A percentile compares a stretch with the other conserved stretches of the same genome.
phyloP scores from a whole-genome alignment of 2,329 filamentous ascomycete species.

The Tricladium varicosporioides region DNA sequence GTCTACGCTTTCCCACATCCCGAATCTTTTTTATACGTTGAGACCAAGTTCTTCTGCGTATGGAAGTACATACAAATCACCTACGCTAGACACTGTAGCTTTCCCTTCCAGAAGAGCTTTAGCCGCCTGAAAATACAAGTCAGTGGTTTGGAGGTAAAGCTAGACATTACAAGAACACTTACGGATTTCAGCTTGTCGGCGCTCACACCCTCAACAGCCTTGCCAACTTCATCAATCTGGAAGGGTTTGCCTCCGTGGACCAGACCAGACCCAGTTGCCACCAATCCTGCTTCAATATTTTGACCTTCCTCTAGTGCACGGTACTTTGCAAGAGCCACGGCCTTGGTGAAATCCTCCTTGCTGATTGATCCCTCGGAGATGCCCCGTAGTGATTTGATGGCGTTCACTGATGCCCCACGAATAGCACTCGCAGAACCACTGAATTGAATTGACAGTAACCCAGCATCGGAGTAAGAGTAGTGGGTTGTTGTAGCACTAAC shows the following conservation, averaged over 20 bases:
- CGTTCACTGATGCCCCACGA: conserved; percentile 69
- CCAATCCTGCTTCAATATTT: conserved; percentile 72
- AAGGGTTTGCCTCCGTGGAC: conserved; percentile 79
- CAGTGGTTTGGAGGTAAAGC: conserved; percentile 29
- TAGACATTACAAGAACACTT: conserved; percentile 41
- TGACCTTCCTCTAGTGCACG: conserved; percentile 80
- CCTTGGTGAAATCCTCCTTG: conserved; percentile 88
- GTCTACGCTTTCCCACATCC: conserved; percentile 3
- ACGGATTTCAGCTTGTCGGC: conserved; percentile 83
- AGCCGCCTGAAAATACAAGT: conserved; percentile 60
- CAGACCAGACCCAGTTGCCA: conserved; percentile 81
- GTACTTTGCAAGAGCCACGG: conserved; percentile 90
- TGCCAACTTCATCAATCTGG: conserved; percentile 76
- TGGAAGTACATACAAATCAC: conserved; percentile 86
- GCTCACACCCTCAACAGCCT: conserved; percentile 77
- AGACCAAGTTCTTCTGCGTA: conserved; percentile 93
- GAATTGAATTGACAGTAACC: conserved; percentile 81
- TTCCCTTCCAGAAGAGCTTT: conserved; percentile 85
- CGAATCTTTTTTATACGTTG: conserved; percentile 69
- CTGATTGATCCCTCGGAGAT: conserved; percentile 72
- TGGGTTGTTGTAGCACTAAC: conserved; percentile 73
- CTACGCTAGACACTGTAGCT: conserved; percentile 84
- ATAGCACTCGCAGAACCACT: conserved; percentile 72
- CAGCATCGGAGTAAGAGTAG: conserved; percentile 87
- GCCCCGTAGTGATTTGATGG: conserved; percentile 79